Conservation (phyloP, 805 yeast species). For the Tetrapisispora phaffii region DNA sequence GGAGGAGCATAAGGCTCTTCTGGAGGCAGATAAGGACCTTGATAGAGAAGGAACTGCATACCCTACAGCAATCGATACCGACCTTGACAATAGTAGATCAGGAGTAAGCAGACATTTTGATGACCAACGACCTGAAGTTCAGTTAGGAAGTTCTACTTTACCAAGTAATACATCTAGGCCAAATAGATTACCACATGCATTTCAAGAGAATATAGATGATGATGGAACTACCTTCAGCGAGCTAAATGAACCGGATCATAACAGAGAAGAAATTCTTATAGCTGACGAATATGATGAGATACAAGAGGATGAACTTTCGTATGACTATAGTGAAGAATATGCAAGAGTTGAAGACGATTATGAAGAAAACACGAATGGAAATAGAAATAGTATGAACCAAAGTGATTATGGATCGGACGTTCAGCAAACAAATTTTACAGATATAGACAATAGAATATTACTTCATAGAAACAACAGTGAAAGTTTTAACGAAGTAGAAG, state of each 20-base stretch:
- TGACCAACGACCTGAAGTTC: not conserved
- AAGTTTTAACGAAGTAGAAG: not conserved
- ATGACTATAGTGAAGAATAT: conserved; percentile 30
- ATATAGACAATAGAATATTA: not conserved
- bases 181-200: conserved; percentile 3
- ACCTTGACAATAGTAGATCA: not conserved
- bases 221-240: not conserved
- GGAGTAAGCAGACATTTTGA: not conserved
- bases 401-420: not conserved
- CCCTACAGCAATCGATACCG: not conserved
- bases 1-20: conserved; percentile 20
- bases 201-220: conserved; percentile 24
- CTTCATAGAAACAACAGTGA: not conserved
- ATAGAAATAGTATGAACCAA: not conserved
- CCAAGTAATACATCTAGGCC: not conserved
- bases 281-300: not conserved
- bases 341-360: conserved; percentile 26
- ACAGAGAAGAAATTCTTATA: not conserved
- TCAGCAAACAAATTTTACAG: not conserved
- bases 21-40: conserved; percentile 15
- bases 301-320: conserved; percentile 21
- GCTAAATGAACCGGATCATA: not conserved
- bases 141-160: not conserved
- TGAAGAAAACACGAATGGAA: conserved; percentile 5
- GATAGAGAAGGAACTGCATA: not conserved